These are phyloP conservation scores for Diaporthe destruens DNA, from an alignment of 2,329 filamentous ascomycete species.

Conservation along the genomic window DNA sequence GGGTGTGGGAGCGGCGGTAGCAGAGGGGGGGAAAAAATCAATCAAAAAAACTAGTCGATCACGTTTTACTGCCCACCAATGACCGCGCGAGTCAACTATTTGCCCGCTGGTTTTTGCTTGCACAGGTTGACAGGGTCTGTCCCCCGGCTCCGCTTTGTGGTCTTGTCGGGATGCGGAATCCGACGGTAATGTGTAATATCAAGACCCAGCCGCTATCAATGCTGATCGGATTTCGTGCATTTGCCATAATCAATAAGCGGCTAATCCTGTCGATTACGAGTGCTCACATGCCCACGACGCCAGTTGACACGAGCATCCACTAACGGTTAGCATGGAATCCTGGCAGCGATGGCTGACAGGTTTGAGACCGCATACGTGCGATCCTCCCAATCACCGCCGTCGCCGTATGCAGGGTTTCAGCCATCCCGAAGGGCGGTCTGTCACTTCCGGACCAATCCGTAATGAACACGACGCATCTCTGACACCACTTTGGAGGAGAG, in stretches of 20 bases:
- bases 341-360: conserved; percentile 28
- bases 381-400: conserved; percentile 28
- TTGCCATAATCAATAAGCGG: conserved; percentile 31
- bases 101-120: conserved; percentile 1
- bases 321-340: conserved; percentile 28
- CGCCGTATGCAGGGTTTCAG: conserved; percentile 34
- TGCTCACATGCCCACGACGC: conserved; percentile 26
- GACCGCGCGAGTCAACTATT: conserved; percentile 25
- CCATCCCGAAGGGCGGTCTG: conserved; percentile 34
- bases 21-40: background rate
- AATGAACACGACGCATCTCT: conserved; percentile 37
- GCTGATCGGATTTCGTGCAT: conserved; percentile 22
- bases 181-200: conserved; percentile 28
- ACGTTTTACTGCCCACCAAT: conserved; percentile 25
- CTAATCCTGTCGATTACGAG: conserved; percentile 34
- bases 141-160: conserved; percentile 10
- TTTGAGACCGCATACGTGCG: conserved; percentile 27
- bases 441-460: conserved; percentile 36
- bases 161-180: conserved; percentile 4
- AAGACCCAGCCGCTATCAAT: conserved; percentile 12
- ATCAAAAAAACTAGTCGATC: conserved; percentile 25
- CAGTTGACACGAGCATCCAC: conserved; percentile 22
- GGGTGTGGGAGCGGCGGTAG: background rate
- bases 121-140: conserved; percentile 13
- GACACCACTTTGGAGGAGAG: conserved; percentile 31